Evolutionary conservation across 805 yeast species (phyloP).

Genomic region (Scheffersomyces ergatensis): DNA sequence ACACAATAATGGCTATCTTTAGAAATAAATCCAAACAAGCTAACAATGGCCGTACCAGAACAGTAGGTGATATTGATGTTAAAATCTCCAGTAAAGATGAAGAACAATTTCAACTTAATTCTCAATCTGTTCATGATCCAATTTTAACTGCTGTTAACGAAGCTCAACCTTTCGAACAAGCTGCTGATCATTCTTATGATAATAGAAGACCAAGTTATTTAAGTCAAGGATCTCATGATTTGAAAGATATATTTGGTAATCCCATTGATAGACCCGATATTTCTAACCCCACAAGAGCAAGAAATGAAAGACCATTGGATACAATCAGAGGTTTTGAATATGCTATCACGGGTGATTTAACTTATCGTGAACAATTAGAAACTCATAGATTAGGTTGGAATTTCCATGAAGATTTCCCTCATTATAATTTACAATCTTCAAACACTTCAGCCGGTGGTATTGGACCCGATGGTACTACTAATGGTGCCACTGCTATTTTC

Average conservation of each 20-base stretch:
- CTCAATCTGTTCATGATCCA: conserved; percentile 77
- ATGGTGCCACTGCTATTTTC: conserved; percentile 6
- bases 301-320: conserved; percentile 96
- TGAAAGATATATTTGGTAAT: conserved; percentile 84
- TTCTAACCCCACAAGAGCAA: conserved; percentile 87
- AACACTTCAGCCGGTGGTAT: conserved; percentile 22
- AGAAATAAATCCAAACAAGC: conserved; percentile 28
- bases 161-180: conserved; percentile 88
- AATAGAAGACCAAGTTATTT: conserved; percentile 42
- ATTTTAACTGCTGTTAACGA: conserved; percentile 89
- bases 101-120: conserved; percentile 56
- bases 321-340: conserved; percentile 93
- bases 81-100: conserved; percentile 19
- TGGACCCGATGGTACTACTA: conserved; percentile 24
- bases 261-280: conserved; percentile 77
- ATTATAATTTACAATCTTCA: conserved; percentile 32
- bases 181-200: conserved; percentile 25
- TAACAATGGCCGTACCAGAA: conserved; percentile 4
- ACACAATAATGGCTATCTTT: conserved; percentile 33
- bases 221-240: conserved; percentile 50
- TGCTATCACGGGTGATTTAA: conserved; percentile 85
- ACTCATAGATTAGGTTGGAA: conserved; percentile 79
- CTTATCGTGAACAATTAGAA: conserved; percentile 79
- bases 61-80: conserved; percentile 18
- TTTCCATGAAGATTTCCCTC: conserved; percentile 76